phyloP scores from a whole-genome alignment of 2,329 filamentous ascomycete species.

The Beauveria sp. region DNA sequence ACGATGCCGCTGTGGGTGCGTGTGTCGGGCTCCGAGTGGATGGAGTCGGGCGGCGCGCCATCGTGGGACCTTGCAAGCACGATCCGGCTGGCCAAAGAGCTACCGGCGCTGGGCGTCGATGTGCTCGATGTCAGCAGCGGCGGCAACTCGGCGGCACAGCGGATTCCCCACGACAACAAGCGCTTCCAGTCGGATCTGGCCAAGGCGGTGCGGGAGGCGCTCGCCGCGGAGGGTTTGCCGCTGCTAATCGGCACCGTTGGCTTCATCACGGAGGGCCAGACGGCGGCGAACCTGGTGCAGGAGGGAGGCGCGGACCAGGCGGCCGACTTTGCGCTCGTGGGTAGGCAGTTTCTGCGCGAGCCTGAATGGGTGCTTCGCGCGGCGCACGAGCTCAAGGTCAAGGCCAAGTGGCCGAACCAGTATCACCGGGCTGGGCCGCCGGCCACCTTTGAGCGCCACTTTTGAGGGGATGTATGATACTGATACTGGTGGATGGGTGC shows the following conservation, averaged over 20 bases:
- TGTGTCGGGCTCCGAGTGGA: conserved; percentile 57
- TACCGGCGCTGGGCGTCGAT: conserved; percentile 70
- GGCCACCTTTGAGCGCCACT: not conserved
- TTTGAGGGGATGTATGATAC: not conserved
- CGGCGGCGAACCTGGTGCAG: conserved; percentile 54
- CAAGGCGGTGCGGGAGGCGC: conserved; percentile 44
- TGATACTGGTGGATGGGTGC: too few species aligned
- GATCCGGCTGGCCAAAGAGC: conserved; percentile 47
- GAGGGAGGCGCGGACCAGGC: conserved; percentile 34
- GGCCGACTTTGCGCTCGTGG: conserved; percentile 64
- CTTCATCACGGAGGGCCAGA: conserved; percentile 58
- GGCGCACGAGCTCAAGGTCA: conserved; percentile 64
- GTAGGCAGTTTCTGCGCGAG: conserved; percentile 72
- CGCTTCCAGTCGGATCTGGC: conserved; percentile 60
- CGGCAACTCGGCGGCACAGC: conserved; percentile 57
- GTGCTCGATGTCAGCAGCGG: conserved; percentile 75
- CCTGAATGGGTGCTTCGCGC: conserved; percentile 68
- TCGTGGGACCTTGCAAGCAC: conserved; percentile 62
- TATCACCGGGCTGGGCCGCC: conserved; percentile 33
- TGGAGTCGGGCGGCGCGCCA: conserved; percentile 37
- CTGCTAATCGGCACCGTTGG: conserved; percentile 70
- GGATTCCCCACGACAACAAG: conserved; percentile 47
- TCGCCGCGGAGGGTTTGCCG: conserved; percentile 37
- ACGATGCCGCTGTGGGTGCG: conserved; percentile 50
- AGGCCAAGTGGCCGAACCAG: conserved; percentile 66